Evolutionary conservation across 2,329 filamentous ascomycete species (phyloP), one percentile per base, ranked within the genome.

Genomic region (Fusarium floridanum): DNA sequence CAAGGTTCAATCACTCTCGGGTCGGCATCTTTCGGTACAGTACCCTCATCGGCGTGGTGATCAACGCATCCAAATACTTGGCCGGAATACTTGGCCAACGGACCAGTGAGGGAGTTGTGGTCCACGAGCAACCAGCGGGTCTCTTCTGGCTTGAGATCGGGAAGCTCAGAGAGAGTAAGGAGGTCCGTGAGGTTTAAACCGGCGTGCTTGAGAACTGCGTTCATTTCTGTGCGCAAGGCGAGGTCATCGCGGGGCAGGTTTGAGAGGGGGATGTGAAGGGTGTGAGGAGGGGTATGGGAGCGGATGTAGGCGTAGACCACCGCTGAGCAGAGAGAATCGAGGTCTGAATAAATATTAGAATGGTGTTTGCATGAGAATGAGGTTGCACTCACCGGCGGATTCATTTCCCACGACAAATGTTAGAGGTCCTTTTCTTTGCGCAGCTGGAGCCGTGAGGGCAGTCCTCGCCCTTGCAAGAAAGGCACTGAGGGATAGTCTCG

Each of bases 311-410:
- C 93, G 69, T 93, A 90, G 29, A 95, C 83, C 20, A 97, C 83
- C 29, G 94, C 90, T 32, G 91, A 92, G 81, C 92, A 94, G 75
- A 97, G 88, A 2, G 94, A 95, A 83, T 97, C 94, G 64, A 97
- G 91, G 76, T 97, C 94, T 93, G 3, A 9, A 14, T 7, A 14
- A 14, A 7, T 2, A 37, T 20, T 70, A 37, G 68, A 39, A 12
- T 12, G 7, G 1, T 50, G 20, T 12, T 5, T 4, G 10, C 6
- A 6, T n/a, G 11, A 7, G 36, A 7, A 10, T 14, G 10, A 12
- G 34, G n/a, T 10, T 45, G 48, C 41, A 76, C 81, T 72, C 79
- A 90, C 91, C 91, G 66, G 90, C 91, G 24, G 91, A 91, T 81
- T 93, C 91, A 73, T 93, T 93, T 48, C 91, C 91, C 10, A 92